Evolutionary conservation across 352 stramenopile species (phyloP), one percentile per base, ranked within the genome.

Genomic region (Pilasporangium apinafurcum): DNA sequence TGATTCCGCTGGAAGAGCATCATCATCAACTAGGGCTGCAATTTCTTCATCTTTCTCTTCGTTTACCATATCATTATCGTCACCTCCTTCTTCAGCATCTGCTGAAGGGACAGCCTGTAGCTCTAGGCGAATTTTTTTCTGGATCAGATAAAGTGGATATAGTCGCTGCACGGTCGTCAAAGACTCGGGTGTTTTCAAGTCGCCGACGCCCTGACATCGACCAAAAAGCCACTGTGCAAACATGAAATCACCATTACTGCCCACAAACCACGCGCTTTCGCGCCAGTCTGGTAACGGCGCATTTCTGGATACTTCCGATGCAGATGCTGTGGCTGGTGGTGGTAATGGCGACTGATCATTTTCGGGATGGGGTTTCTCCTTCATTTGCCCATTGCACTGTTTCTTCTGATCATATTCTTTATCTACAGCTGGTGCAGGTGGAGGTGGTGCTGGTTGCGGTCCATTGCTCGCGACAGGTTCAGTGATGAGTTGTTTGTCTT

Each of bases 171-270:
- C 48, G 12, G 51, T 38, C 6, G 33, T 45, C 9, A 55, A 45
- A 12, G 54, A 63, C 13, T 56, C 45, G 8, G 75, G 51, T 28
- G 68, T 68, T 1, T 14, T 33, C 31, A 41, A 27, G 39, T 88
- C 70, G 4, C 52, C 63, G 9, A 69, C 50, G 14, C 65, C 59
- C 21, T 62, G 66, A 40, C 67, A 80, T 29, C 73, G 76, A 4
- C 57, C 62, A 24, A 88, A 62, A 12, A 88, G 52, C 72, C 68
- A 84, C 44, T 88, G 64, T 13, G 56, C 59, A 40, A 77, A 76
- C 29, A 38, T 35, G 34, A 88, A 28, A 14, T 86, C 63, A 1
- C 70, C 55, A 0, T 62, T 38, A 33, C 65, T 64, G 8, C 48
- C 63, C 27, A 41, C 44, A 35, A 74, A 88, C 72, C 72, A 88